Percentiles rank a stretch among this genome's conserved stretches.
Evolutionary conservation across 2,329 filamentous ascomycete genomes (phyloP).

Genomic region (Pseudocercospora cruenta): DNA sequence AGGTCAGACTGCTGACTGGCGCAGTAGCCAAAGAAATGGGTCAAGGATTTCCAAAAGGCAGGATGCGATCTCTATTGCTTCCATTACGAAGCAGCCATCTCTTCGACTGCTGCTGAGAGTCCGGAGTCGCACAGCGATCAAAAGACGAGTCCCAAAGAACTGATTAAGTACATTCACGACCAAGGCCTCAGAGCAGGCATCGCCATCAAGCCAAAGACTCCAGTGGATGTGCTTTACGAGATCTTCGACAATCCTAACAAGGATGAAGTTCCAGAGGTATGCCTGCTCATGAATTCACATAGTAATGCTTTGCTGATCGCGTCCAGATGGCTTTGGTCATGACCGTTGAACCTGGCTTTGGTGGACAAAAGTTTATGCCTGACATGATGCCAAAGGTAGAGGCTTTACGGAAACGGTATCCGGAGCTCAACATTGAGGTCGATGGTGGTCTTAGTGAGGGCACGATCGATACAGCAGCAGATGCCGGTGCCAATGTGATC

Average conservation of each 20-base stretch:
- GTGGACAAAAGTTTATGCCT: conserved; percentile 98
- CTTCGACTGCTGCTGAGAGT: conserved; percentile 78
- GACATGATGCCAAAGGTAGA: conserved; percentile 92
- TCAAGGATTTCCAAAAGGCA: conserved; percentile 88
- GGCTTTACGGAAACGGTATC: conserved; percentile 80
- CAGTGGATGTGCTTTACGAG: conserved; percentile 89
- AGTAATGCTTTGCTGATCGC: neutral
- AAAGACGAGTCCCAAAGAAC: conserved; percentile 78
- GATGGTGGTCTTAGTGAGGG: conserved; percentile 86
- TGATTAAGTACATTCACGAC: conserved; percentile 89
- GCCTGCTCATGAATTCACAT: conserved; percentile 43
- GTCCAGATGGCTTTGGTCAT: conserved; percentile 94
- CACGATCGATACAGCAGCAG: conserved; percentile 91
- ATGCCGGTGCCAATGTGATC: conserved; percentile 96
- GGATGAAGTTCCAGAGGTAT: conserved; percentile 84
- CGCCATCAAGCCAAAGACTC: conserved; percentile 90
- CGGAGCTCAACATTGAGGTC: conserved; percentile 93
- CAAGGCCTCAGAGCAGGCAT: conserved; percentile 88
- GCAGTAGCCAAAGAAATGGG: conserved; percentile 90
- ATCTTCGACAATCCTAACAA: conserved; percentile 74
- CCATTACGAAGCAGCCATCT: conserved; percentile 93
- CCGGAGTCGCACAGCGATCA: conserved; percentile 70
- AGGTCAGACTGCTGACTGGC: conserved; percentile 29
- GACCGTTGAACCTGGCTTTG: conserved; percentile 97
- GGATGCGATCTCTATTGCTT: conserved; percentile 99